Evolutionary conservation across 345 rosid genomes (phyloP), one percentile per base, ranked within the genome.

Genomic region (Bretschneidera sinensis): DNA sequence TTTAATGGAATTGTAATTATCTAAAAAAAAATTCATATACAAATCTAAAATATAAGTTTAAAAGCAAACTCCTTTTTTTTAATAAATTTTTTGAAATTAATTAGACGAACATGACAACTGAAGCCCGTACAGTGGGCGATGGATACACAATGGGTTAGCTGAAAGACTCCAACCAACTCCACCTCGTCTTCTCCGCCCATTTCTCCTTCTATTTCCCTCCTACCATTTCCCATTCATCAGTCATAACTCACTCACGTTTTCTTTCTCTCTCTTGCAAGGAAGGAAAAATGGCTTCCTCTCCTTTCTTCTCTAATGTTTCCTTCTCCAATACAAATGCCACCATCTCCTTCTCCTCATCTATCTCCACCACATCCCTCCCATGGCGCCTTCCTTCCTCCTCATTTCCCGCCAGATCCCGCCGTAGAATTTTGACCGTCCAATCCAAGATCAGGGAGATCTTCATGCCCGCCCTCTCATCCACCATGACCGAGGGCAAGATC

Each of bases 401-500:
- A 43, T 62, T 73, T 25, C 18, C 74, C 51, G 25, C 73, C 25
- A 33, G 24, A 22, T 66, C 76, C 43, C 67, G 24, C 50, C 71
- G 74, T 24, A 54, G 77, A 25, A 50, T 47, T 33, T 59, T 76
- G 66, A 63, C 77, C 8, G 83, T 92, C 47, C 84, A 84, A 31
- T 74, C 96, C 25, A 92, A 89, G 83, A 84, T 92, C 69, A 81
- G 97, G n/a, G 97, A 92, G 74, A 92, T 92, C 65, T 92, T 92
- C 84, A 92, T 92, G 97, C 98, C 97, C 8, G 95, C 98, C 7
- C 94, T 92, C 64, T 89, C 97, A 60, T 92, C 98, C 67, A 89
- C 98, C 63, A 92, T 92, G 98, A 89, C 96, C n/a, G 98, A 92
- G 76, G 98, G 97, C 49, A 92, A 92, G 78, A 92, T 92, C 76